These are phyloP conservation scores for Coffea humblotiana DNA, from an alignment of 305 asterid species.

Conservation along the genomic window DNA sequence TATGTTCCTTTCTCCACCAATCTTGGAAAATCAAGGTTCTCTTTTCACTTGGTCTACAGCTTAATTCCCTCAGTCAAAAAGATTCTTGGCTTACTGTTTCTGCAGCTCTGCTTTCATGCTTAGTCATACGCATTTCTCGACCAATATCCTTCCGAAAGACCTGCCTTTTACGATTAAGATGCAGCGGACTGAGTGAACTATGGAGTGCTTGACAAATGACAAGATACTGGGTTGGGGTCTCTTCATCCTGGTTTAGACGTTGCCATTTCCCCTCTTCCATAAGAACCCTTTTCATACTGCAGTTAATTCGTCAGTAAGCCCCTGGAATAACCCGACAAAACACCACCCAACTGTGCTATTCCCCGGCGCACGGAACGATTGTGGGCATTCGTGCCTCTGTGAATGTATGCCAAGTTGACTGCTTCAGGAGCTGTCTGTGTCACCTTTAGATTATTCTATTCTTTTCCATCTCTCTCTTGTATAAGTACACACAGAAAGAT, in stretches of 20 bases:
- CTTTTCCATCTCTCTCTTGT: neutral
- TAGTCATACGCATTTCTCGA: neutral
- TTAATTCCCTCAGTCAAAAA: neutral
- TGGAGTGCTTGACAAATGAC: neutral
- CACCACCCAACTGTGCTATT: neutral
- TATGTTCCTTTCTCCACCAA: neutral
- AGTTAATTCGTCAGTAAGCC: conserved; percentile 2
- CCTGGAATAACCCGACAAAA: neutral
- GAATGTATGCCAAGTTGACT: neutral
- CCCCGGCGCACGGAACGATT: neutral
- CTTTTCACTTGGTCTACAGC: neutral
- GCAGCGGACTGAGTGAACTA: neutral
- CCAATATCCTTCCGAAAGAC: neutral
- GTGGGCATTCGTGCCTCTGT: neutral
- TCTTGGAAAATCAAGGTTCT: neutral
- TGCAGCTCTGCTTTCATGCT: neutral
- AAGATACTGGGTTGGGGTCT: conserved; percentile 2
- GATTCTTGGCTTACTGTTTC: neutral
- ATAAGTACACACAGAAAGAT: neutral
- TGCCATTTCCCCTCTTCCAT: neutral
- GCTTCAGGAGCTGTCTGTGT: neutral
- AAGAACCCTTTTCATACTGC: neutral
- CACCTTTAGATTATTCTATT: conserved; percentile 4
- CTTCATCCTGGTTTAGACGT: neutral
- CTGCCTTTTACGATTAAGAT: neutral